Percentiles rank a stretch among this genome's conserved stretches.
These are phyloP conservation scores for Benincasa hispida DNA, from an alignment of 306 rosid species.

Conservation along the genomic window DNA sequence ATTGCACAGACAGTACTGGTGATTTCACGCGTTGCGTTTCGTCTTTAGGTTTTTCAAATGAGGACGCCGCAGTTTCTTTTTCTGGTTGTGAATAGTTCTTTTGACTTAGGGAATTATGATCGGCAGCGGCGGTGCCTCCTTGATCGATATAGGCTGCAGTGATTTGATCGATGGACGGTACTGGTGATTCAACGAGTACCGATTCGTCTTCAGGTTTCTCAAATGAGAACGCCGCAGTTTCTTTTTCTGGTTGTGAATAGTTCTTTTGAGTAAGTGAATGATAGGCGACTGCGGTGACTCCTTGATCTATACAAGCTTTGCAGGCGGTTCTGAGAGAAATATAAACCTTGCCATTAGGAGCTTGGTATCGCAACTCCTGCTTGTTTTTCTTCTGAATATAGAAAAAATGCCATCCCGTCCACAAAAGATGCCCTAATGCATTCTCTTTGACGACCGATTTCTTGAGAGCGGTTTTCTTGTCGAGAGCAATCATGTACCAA, in stretches of 20 bases:
- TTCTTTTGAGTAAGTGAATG: not conserved
- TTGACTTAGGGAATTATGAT: not conserved
- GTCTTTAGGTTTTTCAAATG: not conserved
- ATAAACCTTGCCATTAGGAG: conserved; percentile 31
- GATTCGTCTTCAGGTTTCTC: not conserved
- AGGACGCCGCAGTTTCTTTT: not conserved
- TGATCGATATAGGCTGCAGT: conserved; percentile 20
- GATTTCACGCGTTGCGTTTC: not conserved
- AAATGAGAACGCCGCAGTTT: not conserved
- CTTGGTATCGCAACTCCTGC: conserved; percentile 40
- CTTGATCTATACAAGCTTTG: conserved; percentile 18
- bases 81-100: not conserved
- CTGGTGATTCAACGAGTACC: too few relatives aligned
- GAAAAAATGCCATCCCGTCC: conserved; percentile 44
- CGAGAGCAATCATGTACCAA: conserved; percentile 16
- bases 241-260: not conserved
- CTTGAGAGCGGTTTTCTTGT: not conserved
- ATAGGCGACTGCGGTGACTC: not conserved
- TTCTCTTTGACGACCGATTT: not conserved
- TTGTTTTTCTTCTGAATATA: conserved; percentile 8
- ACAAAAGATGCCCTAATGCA: conserved; percentile 41
- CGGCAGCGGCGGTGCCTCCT: not conserved
- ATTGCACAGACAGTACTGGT: not conserved
- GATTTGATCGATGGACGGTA: too few relatives aligned
- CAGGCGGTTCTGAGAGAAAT: conserved; percentile 48